Evolutionary conservation across 371 early-diverging fungal genomes (phyloP), one percentile per base, ranked within the genome.

Genomic region (Actinomortierella wolfii): DNA sequence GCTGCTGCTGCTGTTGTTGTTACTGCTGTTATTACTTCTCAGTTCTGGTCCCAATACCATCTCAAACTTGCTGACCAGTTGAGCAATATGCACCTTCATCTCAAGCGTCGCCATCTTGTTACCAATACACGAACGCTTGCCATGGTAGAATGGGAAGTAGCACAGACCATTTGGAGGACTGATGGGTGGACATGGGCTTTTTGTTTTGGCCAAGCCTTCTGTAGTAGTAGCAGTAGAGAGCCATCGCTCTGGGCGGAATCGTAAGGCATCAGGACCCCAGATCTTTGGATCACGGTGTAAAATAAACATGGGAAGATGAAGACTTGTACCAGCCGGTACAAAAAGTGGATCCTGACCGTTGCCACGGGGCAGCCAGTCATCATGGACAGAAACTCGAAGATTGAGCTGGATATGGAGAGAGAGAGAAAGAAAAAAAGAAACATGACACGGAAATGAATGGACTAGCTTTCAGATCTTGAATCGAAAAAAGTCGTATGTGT

Each of bases 171-270:
- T 28, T 3, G 71, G 71, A 5, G 71, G 70, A 41, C 53, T 61
- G 18, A 52, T 47, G 0, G 70, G 71, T 3, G 71, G 71, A 23
- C 71, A 71, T 2, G 54, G 23, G 11, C 18, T 42, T 8, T 21
- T 41, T 2, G 20, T 17, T 47, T 45, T 20, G 39, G 7, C 34
- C 34, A 34, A n/a, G n/a, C 34, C 34, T 6, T 11, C 11, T 6
- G 34, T 4, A 11, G 34, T 6, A 34, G 34, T 6, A 6, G 34
- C 4, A 6, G 7, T 4, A 34, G 34, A 11, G 21, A 87, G 54
- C 86, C 86, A 87, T 3, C 89, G 79, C 45, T 87, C 86, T 2
- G 89, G 88, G 26, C 66, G 70, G 63, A 86, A 89, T 25, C 79
- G 61, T 41, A 77, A 70, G 20, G 82, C 77, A 60, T 89, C 85